Base-by-base conservation (phyloP, 805 yeast species). In the Cyberlindnera misumaiensis region DNA sequence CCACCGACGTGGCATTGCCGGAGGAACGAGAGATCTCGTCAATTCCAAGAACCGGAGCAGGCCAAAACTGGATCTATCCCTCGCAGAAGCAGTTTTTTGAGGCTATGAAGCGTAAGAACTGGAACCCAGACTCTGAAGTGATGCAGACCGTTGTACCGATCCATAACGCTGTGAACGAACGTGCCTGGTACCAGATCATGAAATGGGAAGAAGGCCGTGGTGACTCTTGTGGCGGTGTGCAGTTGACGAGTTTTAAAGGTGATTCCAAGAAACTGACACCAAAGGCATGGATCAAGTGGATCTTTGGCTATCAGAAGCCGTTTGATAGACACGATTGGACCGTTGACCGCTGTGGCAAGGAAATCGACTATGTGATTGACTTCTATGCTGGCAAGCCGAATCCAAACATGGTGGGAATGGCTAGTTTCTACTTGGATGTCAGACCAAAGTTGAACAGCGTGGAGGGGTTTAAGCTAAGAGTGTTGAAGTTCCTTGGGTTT, bases 271-370 rank as follows among this genome's bases (percentile, higher is more conserved):
- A 83, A 49, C 52, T 87, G 30, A 87, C 97, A 0, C 98, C 98
- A 5, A 71, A 93, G 49, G 97, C 97, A 0, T 71, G 85, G 44
- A 66, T 83, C 43, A 45, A 45, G 14, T 74, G 80, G 42, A 60
- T 74, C 37, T 54, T 77, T 28, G 96, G 95, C 0, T 69, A 74
- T 41, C 78, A 77, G 35, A 73, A 73, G 44, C 98, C 98, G 0
- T 90, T 90, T 63, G 98, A 90, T 62, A 73, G 98, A 52, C 98
- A 90, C 57, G 98, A 90, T 61, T 90, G 98, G 98, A 68, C 73
- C 6, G 72, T 90, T 10, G 79, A 83, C 51, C 67, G 97, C 38
- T 86, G 96, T 59, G 97, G 97, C 3, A 72, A 65, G 16, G 71
- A 73, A 36, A 72, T 90, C 15, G 96, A 87, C 35, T 90, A 90